These are phyloP conservation scores for Pythium scleroteichum DNA, from an alignment of 352 stramenopile genomes.

Conservation along the genomic window DNA sequence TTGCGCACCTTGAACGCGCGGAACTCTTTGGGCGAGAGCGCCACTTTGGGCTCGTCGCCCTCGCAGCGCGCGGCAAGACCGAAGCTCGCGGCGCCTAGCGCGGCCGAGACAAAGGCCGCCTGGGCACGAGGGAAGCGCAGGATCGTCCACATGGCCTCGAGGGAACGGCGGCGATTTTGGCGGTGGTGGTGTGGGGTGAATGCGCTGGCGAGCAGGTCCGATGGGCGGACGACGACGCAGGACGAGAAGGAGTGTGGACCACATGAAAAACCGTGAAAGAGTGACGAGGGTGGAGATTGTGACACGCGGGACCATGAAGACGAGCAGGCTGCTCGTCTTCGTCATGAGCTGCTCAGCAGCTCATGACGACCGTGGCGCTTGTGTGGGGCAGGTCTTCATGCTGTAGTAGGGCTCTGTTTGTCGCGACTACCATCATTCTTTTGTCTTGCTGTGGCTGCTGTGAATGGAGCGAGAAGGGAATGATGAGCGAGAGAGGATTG, in stretches of 20 bases:
- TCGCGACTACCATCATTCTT: no score
- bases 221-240: constrained; percentile 23
- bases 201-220: not conserved
- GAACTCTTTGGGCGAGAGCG: constrained; percentile 67
- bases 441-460: no score
- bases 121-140: constrained; percentile 27
- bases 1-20: constrained; percentile 74
- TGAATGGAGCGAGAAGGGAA: not conserved
- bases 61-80: constrained; percentile 28
- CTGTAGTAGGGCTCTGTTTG: no score
- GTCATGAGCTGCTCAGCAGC: not conserved
- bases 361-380: no score
- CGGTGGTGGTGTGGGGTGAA: constrained; percentile 9
- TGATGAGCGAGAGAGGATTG: not conserved
- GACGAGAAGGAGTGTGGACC: constrained; percentile 24
- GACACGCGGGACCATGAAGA: not conserved
- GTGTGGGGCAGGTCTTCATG: no score
- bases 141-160: constrained; percentile 25
- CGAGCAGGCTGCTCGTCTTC: not conserved
- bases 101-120: not conserved
- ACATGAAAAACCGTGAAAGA: constrained; percentile 4
- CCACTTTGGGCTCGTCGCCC: constrained; percentile 34
- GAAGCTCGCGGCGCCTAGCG: constrained; percentile 21
- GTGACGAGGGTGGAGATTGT: constrained; percentile 3
- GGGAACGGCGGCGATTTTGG: constrained; percentile 5